Percentiles rank a stretch among this genome's conserved stretches.
phyloP scores from a whole-genome alignment of 2,329 filamentous ascomycete species.

The Talaromyces atroroseus region DNA sequence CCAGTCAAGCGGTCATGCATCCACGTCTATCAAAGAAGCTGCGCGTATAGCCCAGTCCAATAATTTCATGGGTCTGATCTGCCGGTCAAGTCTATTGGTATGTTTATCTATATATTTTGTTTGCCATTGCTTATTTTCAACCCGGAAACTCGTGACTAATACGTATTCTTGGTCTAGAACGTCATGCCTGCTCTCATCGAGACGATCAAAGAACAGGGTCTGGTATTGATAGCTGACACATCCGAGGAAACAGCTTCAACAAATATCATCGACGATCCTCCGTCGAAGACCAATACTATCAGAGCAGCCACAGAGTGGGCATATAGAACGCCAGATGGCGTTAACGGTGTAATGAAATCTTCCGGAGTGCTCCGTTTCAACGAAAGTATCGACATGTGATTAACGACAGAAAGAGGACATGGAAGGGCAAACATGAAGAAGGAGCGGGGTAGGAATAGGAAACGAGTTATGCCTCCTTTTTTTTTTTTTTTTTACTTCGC shows the following conservation, averaged over 20 bases:
- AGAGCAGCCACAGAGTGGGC: conserved; percentile 33
- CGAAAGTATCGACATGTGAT: conserved; percentile 72
- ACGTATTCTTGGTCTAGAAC: conserved; percentile 53
- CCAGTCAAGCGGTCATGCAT: conserved; percentile 62
- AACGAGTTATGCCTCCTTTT: background rate
- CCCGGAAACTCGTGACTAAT: conserved; percentile 8
- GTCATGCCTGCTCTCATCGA: conserved; percentile 89
- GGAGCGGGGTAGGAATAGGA: background rate
- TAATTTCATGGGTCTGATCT: conserved; percentile 97
- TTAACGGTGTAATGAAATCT: conserved; percentile 79
- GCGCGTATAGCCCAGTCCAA: conserved; percentile 90
- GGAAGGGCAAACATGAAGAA: too few relatives aligned
- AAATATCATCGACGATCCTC: conserved; percentile 16
- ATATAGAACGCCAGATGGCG: conserved; percentile 64
- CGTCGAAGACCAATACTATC: conserved; percentile 21
- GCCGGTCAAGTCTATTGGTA: conserved; percentile 78
- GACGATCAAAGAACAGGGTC: conserved; percentile 87
- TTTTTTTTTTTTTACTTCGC: background rate
- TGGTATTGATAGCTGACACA: conserved; percentile 87
- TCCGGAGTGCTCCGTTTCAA: conserved; percentile 90
- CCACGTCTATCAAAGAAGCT: conserved; percentile 87
- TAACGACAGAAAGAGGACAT: background rate
- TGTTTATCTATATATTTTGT: background rate
- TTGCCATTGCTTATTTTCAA: conserved; percentile 33
- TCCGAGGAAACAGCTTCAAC: conserved; percentile 52